Conservation (phyloP, 371 early-diverging fungal species). For the Nematocida sp. region DNA sequence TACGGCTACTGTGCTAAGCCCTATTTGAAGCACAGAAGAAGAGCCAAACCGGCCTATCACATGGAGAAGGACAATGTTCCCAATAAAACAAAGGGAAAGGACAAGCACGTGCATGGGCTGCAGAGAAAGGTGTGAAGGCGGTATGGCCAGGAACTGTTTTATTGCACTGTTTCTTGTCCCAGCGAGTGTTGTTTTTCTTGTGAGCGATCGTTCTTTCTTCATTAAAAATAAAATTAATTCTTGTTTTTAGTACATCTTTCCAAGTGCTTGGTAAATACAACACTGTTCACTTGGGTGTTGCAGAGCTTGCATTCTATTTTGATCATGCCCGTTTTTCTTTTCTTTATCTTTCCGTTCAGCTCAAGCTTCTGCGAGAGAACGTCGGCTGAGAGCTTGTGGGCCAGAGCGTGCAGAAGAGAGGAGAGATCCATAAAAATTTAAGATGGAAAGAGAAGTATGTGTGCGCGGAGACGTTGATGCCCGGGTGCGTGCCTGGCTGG, state of each 20-base stretch:
- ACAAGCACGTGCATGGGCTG: conserved; percentile 61
- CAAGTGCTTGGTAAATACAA: conserved; percentile 42
- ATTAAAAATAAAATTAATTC: conserved; percentile 26
- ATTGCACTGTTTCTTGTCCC: conserved; percentile 26
- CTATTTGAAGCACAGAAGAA: conserved; percentile 44
- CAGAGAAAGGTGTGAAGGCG: conserved; percentile 34
- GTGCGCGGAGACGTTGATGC: background rate
- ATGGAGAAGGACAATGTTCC: conserved; percentile 61
- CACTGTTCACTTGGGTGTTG: conserved; percentile 50
- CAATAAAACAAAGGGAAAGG: conserved; percentile 61
- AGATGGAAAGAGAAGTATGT: background rate
- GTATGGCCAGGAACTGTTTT: conserved; percentile 25
- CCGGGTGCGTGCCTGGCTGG: background rate
- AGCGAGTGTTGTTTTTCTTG: conserved; percentile 36
- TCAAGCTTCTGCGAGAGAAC: background rate
- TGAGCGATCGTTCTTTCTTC: conserved; percentile 41
- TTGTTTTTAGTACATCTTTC: conserved; percentile 40
- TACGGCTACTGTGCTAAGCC: conserved; percentile 49
- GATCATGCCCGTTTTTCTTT: conserved; percentile 44
- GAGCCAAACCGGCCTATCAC: conserved; percentile 60
- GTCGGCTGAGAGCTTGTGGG: background rate
- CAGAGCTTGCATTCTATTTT: conserved; percentile 29
- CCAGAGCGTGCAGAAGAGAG: background rate
- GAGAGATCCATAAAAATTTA: conserved; percentile 3
- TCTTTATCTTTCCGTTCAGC: conserved; percentile 38